Base-by-base conservation (phyloP, 1,284 basidiomycete genomes). In the Meripilus lineatus region DNA sequence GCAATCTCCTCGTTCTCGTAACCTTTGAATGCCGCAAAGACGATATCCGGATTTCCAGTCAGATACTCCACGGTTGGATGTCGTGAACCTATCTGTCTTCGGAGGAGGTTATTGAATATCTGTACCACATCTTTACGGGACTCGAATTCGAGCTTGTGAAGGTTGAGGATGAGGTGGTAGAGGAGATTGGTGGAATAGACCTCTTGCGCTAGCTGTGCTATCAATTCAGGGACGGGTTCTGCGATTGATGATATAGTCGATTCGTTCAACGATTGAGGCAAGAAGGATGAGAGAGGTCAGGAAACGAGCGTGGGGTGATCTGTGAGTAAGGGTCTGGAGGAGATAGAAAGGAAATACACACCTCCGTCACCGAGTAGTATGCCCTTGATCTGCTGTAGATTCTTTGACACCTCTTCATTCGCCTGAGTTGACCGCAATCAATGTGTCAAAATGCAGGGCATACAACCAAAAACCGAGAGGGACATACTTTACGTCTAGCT, bases 61-160 rank as follows among this genome's bases (percentile, higher is more conserved):
- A 99, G 78, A 58, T 96, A 93, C 56, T 99, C 96, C 33, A 99
- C 94, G 0, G 95, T 99, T 7, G 96, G 96, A 64, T 80, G 88
- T 20, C 95, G 80, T 3, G 85, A 75, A 22, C 96, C 96, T 53
- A 99, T 96, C 66, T 96, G 93, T 38, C 96, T 76, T 42, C 94
- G 81, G 3, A 99, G 74, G n/a, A 99, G 81, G 54, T 89, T 89
- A 67, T 90, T 95, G 76, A 96, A 98, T 58, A 99, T 95, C 66
- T 94, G 91, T 0, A 94, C 90, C 23, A 95, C 92, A 58, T 99
- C 96, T 68, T 99, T 99, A 55, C 90, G 77, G 24, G 90, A 83
- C 69, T 99, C 96, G 59, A 99, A 99, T 59, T 99, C 96, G 61
- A 99, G 88, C 30, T 83, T 80, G 25, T 76, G 79, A 54, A 98